These are phyloP conservation scores for Phytophthora palmivora DNA, from an alignment of 352 stramenopile genomes.

Conservation along the genomic window DNA sequence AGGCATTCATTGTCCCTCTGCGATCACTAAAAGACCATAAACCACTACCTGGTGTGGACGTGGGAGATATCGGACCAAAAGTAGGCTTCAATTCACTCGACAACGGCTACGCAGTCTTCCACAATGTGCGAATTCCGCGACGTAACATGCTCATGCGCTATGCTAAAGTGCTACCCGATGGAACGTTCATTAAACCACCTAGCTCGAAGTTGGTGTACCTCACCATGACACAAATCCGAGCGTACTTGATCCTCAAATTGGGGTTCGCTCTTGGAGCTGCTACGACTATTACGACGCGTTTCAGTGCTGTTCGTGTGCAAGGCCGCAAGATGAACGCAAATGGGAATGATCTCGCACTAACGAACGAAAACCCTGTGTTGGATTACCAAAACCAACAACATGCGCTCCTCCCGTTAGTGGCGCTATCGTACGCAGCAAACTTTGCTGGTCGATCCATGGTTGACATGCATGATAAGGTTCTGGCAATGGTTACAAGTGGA, in stretches of 20 bases:
- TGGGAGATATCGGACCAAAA: slow-evolving; percentile 19
- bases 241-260: slow-evolving; percentile 30
- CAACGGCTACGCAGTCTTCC: slow-evolving; percentile 23
- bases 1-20: slow-evolving; percentile 26
- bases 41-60: too few relatives aligned
- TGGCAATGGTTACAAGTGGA: slow-evolving; percentile 15
- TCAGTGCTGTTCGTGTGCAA: slow-evolving; percentile 53
- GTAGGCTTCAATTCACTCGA: slow-evolving; percentile 24
- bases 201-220: slow-evolving; percentile 68
- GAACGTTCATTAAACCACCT: slow-evolving; percentile 57
- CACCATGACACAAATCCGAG: slow-evolving; percentile 53
- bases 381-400: slow-evolving; percentile 60
- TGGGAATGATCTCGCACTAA: slow-evolving; percentile 21
- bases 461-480: slow-evolving; percentile 21
- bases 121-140: slow-evolving; percentile 18
- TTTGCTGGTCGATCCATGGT: slow-evolving; percentile 21
- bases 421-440: slow-evolving; percentile 27
- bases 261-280: slow-evolving; percentile 37
- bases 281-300: slow-evolving; percentile 51
- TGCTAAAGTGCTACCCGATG: slow-evolving; percentile 49
- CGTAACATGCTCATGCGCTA: slow-evolving; percentile 26
- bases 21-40: slow-evolving; percentile 21
- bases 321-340: slow-evolving; percentile 27
- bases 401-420: slow-evolving; percentile 44
- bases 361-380: slow-evolving; percentile 50